Evolutionary conservation across 768 basidiomycete genomes (phyloP), one percentile per base, ranked within the genome.

Genomic region (Pleurotus salmoneostramineus): DNA sequence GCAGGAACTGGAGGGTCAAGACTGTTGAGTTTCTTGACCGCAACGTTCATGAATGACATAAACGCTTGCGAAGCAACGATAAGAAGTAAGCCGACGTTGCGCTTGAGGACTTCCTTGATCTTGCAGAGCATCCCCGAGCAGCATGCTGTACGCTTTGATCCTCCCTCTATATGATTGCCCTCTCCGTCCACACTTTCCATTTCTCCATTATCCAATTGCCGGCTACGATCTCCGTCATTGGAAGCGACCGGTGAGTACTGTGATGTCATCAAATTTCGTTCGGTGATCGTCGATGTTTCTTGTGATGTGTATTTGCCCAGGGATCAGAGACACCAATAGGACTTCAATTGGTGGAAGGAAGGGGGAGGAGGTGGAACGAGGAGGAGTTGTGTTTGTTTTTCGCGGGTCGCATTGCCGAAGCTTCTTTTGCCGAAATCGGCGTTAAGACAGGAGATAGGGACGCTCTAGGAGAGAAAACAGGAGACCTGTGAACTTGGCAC

Each of bases 21-120:
- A 15, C 68, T 71, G 58, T 84, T 81, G 58, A 91, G 69, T 59
- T 74, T 75, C 70, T 90, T 89, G 45, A 90, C 88, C 4, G 79
- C 71, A 3, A 85, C 72, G 51, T 83, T 84, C 77, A 87, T 85
- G 32, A 79, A 66, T 5, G 84, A 76, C 40, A 86, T 79, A 69
- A 85, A 85, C 11, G 83, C 71, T 65, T 88, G 84, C 7, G 85
- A 68, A 2, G 71, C 70, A 4, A 77, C 77, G 14, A 91, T 78
- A 14, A 88, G 74, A 35, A 87, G 68, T 52, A 91, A 69, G 6
- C 89, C 89, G 3, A 72, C 67, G 69, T 91, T 89, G 35, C 56
- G 62, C 37, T 62, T 43, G 27, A 67, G 37, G n/a, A 66, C 17
- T 21, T 17, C 40, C 52, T 55, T 55, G 8, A 42, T 3, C 32